Conservation (phyloP, 1,284 basidiomycete species). For the Spongiforma sp. region DNA sequence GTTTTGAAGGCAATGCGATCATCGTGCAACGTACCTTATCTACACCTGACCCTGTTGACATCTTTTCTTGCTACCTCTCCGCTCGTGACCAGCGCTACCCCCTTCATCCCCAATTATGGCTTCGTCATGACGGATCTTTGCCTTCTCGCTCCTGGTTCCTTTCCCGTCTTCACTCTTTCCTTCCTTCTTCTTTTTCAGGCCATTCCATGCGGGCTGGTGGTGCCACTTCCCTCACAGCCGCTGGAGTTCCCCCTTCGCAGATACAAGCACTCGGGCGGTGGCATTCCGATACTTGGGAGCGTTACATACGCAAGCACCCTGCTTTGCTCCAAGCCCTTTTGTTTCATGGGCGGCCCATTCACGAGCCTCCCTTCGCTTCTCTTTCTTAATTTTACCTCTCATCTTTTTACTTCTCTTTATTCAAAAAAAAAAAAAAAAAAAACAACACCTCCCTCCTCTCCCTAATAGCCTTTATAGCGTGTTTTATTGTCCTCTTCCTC, state of each 20-base stretch:
- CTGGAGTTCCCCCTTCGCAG: constrained; percentile 1
- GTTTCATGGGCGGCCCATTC: constrained; percentile 1
- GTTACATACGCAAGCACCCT: constrained; percentile 4
- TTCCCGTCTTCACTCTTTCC: background rate
- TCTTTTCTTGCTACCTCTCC: background rate
- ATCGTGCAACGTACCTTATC: background rate
- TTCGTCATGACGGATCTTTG: background rate
- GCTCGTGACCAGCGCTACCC: background rate
- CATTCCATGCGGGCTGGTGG: constrained; percentile 12
- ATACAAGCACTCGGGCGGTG: constrained; percentile 13
- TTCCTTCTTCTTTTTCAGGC: background rate
- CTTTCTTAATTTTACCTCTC: background rate
- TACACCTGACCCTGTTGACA: background rate
- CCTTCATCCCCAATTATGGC: constrained; percentile 7
- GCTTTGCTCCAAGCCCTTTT: constrained; percentile 5
- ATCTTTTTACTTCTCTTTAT: background rate
- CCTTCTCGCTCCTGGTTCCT: constrained; percentile 9
- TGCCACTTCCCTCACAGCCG: constrained; percentile 8
- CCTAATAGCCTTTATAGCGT: no score
- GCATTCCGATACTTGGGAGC: constrained; percentile 4
- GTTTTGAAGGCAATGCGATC: constrained; percentile 4
- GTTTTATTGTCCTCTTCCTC: no score
- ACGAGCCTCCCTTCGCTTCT: background rate
- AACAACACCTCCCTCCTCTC: no score
- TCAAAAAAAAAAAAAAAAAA: no score